A percentile compares a stretch with the other conserved stretches of the same genome.
These are phyloP conservation scores for Xanthoconium separans DNA, from an alignment of 1,284 basidiomycete species.

Conservation along the genomic window DNA sequence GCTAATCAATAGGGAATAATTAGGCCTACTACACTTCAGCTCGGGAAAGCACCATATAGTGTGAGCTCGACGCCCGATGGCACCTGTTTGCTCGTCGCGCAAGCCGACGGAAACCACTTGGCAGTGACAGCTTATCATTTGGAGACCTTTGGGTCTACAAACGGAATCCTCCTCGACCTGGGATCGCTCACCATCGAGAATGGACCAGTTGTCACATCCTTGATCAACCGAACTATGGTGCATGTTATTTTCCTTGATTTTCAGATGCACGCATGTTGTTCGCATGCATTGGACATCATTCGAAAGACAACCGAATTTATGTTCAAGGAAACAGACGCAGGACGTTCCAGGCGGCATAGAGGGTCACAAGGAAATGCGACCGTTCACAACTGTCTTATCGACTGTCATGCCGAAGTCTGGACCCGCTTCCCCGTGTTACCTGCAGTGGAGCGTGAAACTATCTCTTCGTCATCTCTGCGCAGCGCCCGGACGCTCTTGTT, in stretches of 20 bases:
- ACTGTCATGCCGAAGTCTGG: no score
- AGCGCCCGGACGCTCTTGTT: conserved; percentile 40
- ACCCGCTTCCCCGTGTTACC: no score
- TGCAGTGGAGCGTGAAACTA: no score
- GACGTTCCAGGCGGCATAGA: conserved; percentile 11
- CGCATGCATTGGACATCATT: conserved; percentile 50
- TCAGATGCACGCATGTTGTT: conserved; percentile 33
- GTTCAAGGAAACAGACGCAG: conserved; percentile 42
- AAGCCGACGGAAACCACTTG: conserved; percentile 25
- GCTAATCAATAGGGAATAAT: neutral
- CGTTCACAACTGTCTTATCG: conserved; percentile 39
- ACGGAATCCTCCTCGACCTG: conserved; percentile 20
- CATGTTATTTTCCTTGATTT: conserved; percentile 44
- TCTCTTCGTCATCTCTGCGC: conserved; percentile 14
- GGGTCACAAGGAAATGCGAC: neutral
- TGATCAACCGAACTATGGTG: conserved; percentile 40
- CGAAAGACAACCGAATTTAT: conserved; percentile 53
- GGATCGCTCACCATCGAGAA: neutral
- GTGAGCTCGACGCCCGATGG: conserved; percentile 49
- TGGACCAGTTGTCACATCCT: conserved; percentile 39
- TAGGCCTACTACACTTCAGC: conserved; percentile 24
- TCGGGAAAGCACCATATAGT: conserved; percentile 16
- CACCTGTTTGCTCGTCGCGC: conserved; percentile 43
- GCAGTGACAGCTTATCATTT: conserved; percentile 23
- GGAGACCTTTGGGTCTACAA: conserved; percentile 22